Conservation (phyloP, 2,329 filamentous ascomycete genomes). For the Cladobotryum protrusum region DNA sequence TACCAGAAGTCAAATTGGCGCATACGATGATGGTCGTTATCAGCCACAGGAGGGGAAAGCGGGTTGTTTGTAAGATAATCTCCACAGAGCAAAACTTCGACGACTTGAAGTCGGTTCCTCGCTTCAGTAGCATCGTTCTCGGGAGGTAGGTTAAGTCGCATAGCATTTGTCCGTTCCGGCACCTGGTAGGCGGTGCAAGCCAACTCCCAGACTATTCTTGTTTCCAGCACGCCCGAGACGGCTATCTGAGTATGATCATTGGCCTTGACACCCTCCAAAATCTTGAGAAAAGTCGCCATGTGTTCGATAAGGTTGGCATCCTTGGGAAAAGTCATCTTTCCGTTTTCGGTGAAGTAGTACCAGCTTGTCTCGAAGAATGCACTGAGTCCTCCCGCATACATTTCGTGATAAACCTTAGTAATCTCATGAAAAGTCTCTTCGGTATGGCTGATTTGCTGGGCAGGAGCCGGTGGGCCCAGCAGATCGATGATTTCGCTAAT, state of each 20-base stretch:
- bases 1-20: constrained; percentile 79
- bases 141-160: constrained; percentile 33
- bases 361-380: constrained; percentile 76
- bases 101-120: constrained; percentile 63
- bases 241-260: constrained; percentile 48
- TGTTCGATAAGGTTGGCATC: constrained; percentile 57
- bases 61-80: constrained; percentile 56
- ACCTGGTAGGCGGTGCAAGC: constrained; percentile 42
- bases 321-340: constrained; percentile 40
- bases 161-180: constrained; percentile 29
- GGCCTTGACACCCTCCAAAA: constrained; percentile 42
- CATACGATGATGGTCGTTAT: constrained; percentile 47
- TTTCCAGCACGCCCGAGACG: constrained; percentile 50
- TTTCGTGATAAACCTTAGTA: constrained; percentile 63
- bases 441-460: constrained; percentile 46
- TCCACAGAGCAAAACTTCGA: constrained; percentile 72
- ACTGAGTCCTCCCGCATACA: constrained; percentile 70
- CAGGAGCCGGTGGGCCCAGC: constrained; percentile 54
- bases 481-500: constrained; percentile 65
- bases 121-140: constrained; percentile 59
- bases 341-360: constrained; percentile 55
- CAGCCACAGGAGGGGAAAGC: constrained; percentile 43
- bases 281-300: constrained; percentile 58
- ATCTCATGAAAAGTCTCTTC: constrained; percentile 57
- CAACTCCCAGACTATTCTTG: constrained; percentile 54